These are phyloP conservation scores for Cordyceps pruinosa DNA, from an alignment of 2,329 filamentous ascomycete species.

Conservation along the genomic window DNA sequence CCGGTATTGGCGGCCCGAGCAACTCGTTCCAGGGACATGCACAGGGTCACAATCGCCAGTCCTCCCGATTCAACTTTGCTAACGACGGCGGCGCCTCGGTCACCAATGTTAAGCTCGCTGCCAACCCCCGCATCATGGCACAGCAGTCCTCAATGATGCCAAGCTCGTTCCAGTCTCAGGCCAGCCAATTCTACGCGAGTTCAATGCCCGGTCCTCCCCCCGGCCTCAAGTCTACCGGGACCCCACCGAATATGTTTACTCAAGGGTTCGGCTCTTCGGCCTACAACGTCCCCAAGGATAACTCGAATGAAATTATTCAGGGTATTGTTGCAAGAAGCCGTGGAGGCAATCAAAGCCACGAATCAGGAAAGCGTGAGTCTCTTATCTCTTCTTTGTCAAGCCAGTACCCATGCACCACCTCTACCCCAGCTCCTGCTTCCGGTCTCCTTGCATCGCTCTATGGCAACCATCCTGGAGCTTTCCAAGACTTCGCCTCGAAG, in stretches of 20 bases:
- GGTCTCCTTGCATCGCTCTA: constrained; percentile 89
- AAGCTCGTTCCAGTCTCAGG: constrained; percentile 51
- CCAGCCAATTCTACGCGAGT: constrained; percentile 70
- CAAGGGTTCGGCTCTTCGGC: constrained; percentile 75
- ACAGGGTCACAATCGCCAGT: constrained; percentile 70
- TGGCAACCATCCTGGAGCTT: constrained; percentile 75
- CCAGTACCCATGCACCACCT: constrained; percentile 77
- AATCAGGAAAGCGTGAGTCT: constrained; percentile 97
- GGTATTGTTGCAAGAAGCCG: constrained; percentile 69
- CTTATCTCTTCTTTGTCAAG: constrained; percentile 88
- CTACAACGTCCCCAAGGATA: constrained; percentile 68
- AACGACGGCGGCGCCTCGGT: constrained; percentile 55
- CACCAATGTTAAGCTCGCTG: constrained; percentile 65
- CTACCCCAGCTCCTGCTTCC: constrained; percentile 81
- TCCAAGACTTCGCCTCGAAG: constrained; percentile 89
- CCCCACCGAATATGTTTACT: constrained; percentile 90
- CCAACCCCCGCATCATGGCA: constrained; percentile 72
- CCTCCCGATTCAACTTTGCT: constrained; percentile 81
- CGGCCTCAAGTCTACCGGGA: constrained; percentile 89
- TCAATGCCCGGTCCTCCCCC: constrained; percentile 91
- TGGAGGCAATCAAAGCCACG: constrained; percentile 64
- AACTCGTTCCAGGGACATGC: constrained; percentile 42
- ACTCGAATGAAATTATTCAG: constrained; percentile 60
- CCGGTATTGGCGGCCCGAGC: constrained; percentile 44
- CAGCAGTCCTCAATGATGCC: constrained; percentile 88